These are phyloP conservation scores for Periconia digitata DNA, from an alignment of 2,329 filamentous ascomycete genomes.

Conservation along the genomic window DNA sequence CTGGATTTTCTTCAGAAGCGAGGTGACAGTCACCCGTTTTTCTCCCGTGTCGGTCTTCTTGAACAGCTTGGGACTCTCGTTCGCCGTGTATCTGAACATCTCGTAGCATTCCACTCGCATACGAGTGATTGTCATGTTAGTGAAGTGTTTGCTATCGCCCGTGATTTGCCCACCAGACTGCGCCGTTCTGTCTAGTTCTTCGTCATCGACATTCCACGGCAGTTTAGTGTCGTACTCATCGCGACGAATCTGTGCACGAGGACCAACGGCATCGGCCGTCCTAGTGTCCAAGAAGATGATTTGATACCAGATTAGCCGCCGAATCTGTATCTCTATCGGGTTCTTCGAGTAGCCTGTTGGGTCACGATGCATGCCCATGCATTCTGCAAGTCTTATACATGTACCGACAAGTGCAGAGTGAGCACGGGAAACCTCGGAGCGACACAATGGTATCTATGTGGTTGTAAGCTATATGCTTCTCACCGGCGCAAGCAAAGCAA, in stretches of 20 bases:
- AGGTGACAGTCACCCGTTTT: constrained; percentile 51
- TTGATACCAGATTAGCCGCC: constrained; percentile 75
- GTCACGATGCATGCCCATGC: constrained; percentile 75
- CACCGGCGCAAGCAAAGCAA: too few relatives aligned
- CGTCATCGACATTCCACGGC: constrained; percentile 70
- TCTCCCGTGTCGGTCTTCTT: constrained; percentile 32
- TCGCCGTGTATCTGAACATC: constrained; percentile 70
- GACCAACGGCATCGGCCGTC: constrained; percentile 74
- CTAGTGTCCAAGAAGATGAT: constrained; percentile 75
- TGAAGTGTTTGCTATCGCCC: constrained; percentile 60
- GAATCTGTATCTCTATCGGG: constrained; percentile 69
- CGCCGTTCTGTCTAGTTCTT: constrained; percentile 53
- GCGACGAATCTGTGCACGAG: constrained; percentile 68
- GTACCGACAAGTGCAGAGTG: constrained; percentile 73
- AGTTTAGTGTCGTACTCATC: constrained; percentile 76
- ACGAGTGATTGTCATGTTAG: constrained; percentile 66
- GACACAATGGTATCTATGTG: constrained; percentile 66
- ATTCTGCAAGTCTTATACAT: constrained; percentile 73
- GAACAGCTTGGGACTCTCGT: constrained; percentile 68
- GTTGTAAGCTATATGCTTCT: neutral
- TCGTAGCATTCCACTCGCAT: constrained; percentile 74
- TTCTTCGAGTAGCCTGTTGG: constrained; percentile 66
- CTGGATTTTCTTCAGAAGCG: constrained; percentile 68
- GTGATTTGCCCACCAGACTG: constrained; percentile 36
- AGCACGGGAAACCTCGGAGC: constrained; percentile 70